A percentile compares a stretch with the other conserved stretches of the same genome.
phyloP scores from a whole-genome alignment of 257 asterid species.

The Lavandula angustifolia region DNA sequence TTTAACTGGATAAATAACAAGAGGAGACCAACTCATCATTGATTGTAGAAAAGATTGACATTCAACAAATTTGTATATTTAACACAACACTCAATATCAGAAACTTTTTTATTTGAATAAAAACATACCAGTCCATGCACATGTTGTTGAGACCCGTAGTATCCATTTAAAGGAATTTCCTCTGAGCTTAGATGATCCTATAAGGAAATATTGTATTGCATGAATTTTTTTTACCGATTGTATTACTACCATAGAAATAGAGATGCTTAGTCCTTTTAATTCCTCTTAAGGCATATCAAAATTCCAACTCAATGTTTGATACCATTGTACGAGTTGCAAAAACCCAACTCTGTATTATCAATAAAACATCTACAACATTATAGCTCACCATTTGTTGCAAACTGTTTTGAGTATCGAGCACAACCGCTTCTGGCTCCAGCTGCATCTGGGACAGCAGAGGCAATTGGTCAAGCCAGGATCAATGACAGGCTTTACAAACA shows the following conservation, averaged over 20 bases:
- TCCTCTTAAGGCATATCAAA: neutral
- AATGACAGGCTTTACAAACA: neutral
- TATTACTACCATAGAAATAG: conserved; percentile 17
- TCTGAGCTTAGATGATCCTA: conserved; percentile 76
- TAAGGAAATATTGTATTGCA: conserved; percentile 20
- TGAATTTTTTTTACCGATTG: neutral
- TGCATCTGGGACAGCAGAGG: conserved; percentile 49
- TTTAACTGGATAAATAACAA: conserved; percentile 65
- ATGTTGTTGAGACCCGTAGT: conserved; percentile 82
- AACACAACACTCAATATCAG: conserved; percentile 7
- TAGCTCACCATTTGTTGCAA: conserved; percentile 67
- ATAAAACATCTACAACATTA: conserved; percentile 3
- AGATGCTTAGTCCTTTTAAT: conserved; percentile 11
- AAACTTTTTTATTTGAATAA: conserved; percentile 22
- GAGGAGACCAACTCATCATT: conserved; percentile 25
- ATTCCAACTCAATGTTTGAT: neutral
- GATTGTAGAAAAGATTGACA: conserved; percentile 11
- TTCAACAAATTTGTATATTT: conserved; percentile 11
- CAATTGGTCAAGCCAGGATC: conserved; percentile 15
- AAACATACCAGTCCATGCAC: conserved; percentile 82
- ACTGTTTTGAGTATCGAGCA: conserved; percentile 57
- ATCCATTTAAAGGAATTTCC: conserved; percentile 66
- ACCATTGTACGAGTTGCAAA: neutral
- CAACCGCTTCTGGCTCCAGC: conserved; percentile 62
- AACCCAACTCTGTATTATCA: conserved; percentile 10